A percentile compares a stretch with the other conserved stretches of the same genome.
Conservation (phyloP, 352 stramenopile genomes). For the Phytopythium kandeliae region DNA sequence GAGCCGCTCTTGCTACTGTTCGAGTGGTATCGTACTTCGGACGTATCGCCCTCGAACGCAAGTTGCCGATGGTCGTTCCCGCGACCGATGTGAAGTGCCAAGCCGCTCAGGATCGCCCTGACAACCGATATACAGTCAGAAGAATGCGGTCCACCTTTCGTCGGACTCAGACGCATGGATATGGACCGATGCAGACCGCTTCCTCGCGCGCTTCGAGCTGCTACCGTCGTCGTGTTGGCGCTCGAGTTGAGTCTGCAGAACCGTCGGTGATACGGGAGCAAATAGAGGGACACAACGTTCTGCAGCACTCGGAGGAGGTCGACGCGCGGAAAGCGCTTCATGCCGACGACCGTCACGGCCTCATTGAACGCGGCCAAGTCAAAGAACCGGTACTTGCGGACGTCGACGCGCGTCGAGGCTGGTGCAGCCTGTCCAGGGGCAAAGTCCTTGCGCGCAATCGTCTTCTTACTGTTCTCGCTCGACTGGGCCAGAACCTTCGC, state of each 20-base stretch:
- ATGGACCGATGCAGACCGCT: slow-evolving; percentile 1
- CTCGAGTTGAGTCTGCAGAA: slow-evolving; percentile 5
- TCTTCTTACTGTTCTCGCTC: slow-evolving; percentile 44
- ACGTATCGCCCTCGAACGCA: not conserved
- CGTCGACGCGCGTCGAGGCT: slow-evolving; percentile 1
- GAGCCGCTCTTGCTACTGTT: not conserved
- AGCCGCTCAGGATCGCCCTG: slow-evolving; percentile 37
- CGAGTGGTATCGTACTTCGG: slow-evolving; percentile 13
- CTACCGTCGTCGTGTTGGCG: not conserved
- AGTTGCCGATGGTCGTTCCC: slow-evolving; percentile 15
- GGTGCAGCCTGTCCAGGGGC: slow-evolving; percentile 18
- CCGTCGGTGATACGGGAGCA: slow-evolving; percentile 30
- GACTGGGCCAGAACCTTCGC: slow-evolving; percentile 49
- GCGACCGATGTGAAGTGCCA: slow-evolving; percentile 40
- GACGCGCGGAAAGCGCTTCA: slow-evolving; percentile 53
- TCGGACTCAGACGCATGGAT: slow-evolving; percentile 6
- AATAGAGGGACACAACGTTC: slow-evolving; percentile 42
- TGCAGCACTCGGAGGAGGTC: slow-evolving; percentile 48
- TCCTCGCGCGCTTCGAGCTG: not conserved
- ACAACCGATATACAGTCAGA: slow-evolving; percentile 23
- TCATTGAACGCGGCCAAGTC: slow-evolving; percentile 66
- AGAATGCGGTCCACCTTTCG: slow-evolving; percentile 4
- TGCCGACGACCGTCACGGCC: slow-evolving; percentile 53
- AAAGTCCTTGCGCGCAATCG: slow-evolving; percentile 53
- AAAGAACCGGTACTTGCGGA: slow-evolving; percentile 46